phyloP scores from a whole-genome alignment of 345 rosid genomes.

The Eucalyptus shirleyi region DNA sequence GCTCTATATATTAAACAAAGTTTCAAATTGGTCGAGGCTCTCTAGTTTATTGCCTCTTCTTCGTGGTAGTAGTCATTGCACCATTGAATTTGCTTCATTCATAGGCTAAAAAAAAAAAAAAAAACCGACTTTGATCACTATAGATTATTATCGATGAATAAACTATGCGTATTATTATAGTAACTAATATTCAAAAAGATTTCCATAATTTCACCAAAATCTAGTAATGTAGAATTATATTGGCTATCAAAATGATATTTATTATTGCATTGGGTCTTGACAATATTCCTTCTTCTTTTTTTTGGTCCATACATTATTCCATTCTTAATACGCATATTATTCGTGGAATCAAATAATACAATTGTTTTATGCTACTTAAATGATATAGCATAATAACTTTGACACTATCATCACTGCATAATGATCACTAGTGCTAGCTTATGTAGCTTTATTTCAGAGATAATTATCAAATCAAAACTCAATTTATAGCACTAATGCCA shows the following conservation, averaged over 20 bases:
- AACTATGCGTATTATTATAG: neutral
- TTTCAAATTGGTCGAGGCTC: neutral
- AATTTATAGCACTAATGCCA: neutral
- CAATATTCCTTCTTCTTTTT: neutral
- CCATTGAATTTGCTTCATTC: neutral
- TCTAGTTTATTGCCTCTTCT: neutral
- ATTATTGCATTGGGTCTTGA: neutral
- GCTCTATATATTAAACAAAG: neutral
- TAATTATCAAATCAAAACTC: neutral
- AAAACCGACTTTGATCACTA: accelerated
- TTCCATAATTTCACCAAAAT: neutral
- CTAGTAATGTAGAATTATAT: neutral
- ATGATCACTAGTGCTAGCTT: neutral
- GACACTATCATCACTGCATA: neutral
- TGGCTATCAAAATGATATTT: neutral
- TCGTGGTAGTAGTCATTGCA: neutral
- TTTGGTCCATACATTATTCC: neutral
- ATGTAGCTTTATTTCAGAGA: neutral
- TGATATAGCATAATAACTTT: neutral
- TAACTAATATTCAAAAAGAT: neutral
- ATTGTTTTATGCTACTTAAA: neutral
- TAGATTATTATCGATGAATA: accelerated
- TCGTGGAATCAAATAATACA: neutral
- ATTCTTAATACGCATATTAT: neutral
- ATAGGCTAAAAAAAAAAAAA: accelerated